Conservation (phyloP, 2,329 filamentous ascomycete species). For the Pseudohalonectria lignicola region DNA sequence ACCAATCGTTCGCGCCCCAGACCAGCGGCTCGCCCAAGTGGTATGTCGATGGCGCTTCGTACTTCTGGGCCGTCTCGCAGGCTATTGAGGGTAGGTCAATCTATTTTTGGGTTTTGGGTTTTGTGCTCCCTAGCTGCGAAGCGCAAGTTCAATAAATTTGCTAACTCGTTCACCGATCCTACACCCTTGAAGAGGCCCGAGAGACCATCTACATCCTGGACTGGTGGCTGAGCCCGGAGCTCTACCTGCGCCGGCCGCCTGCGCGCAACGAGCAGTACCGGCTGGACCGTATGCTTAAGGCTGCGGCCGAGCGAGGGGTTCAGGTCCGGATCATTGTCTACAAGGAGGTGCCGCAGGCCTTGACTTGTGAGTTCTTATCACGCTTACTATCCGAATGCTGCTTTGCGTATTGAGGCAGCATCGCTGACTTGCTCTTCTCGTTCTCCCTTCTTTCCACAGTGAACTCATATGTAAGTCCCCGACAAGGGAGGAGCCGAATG, state of each 20-base stretch:
- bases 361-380: conserved; percentile 63
- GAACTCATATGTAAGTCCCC: conserved; percentile 5
- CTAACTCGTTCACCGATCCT: neutral
- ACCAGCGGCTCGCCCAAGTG: conserved; percentile 70
- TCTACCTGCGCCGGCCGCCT: conserved; percentile 77
- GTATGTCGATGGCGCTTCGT: conserved; percentile 76
- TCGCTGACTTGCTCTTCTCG: conserved; percentile 29
- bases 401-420: neutral
- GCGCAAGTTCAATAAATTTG: neutral
- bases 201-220: conserved; percentile 79
- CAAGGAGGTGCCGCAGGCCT: conserved; percentile 76
- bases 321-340: conserved; percentile 81
- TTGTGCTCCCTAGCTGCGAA: neutral
- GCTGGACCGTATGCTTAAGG: conserved; percentile 70
- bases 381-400: neutral
- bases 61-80: conserved; percentile 75
- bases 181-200: conserved; percentile 40
- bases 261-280: conserved; percentile 74
- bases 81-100: conserved; percentile 51
- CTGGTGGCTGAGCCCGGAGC: conserved; percentile 83
- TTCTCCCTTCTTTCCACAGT: conserved; percentile 9
- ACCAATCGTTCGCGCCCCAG: conserved; percentile 61
- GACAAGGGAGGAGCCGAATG: neutral
- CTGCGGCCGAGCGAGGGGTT: conserved; percentile 75
- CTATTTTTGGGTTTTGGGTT: neutral